Evolutionary conservation across 192 early-diverging fungal species (phyloP).

Genomic region (Dissophora globulifera): DNA sequence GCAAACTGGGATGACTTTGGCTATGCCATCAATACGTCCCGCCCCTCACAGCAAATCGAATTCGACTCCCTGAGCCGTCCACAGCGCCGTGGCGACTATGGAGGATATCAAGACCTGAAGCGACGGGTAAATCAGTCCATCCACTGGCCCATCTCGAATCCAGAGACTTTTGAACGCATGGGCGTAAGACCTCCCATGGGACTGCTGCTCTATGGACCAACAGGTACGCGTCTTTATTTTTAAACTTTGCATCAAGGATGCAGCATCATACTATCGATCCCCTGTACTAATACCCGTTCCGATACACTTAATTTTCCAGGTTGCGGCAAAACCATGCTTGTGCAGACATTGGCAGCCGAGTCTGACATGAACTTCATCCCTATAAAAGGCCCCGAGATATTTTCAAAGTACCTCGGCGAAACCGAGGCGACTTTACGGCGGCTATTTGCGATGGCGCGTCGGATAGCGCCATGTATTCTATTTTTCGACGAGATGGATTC

Average conservation of each 20-base stretch:
- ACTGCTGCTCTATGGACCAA: conserved; percentile 90
- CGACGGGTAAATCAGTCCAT: conserved; percentile 67
- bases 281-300: too few relatives aligned
- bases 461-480: conserved; percentile 89
- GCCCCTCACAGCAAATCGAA: conserved; percentile 72
- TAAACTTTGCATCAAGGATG: not conserved
- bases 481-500: conserved; percentile 97
- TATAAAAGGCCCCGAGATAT: conserved; percentile 89
- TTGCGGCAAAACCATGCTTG: conserved; percentile 92
- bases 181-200: conserved; percentile 84
- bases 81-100: conserved; percentile 71
- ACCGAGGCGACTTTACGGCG: conserved; percentile 85
- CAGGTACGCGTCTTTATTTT: conserved; percentile 60
- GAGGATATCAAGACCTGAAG: conserved; percentile 78
- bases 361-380: conserved; percentile 86
- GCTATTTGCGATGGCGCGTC: conserved; percentile 84
- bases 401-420: conserved; percentile 95
- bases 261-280: too few relatives aligned
- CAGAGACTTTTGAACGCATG: conserved; percentile 65
- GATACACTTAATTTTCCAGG: conserved; percentile 59
- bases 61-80: conserved; percentile 66
- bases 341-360: conserved; percentile 79
- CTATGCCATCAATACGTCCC: conserved; percentile 65
- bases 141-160: conserved; percentile 64
- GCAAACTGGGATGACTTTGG: conserved; percentile 62